A percentile compares a stretch with the other conserved stretches of the same genome.
Evolutionary conservation across 1,139 yeast species (phyloP).

Genomic region (Saccharomycopsis hybrid): DNA sequence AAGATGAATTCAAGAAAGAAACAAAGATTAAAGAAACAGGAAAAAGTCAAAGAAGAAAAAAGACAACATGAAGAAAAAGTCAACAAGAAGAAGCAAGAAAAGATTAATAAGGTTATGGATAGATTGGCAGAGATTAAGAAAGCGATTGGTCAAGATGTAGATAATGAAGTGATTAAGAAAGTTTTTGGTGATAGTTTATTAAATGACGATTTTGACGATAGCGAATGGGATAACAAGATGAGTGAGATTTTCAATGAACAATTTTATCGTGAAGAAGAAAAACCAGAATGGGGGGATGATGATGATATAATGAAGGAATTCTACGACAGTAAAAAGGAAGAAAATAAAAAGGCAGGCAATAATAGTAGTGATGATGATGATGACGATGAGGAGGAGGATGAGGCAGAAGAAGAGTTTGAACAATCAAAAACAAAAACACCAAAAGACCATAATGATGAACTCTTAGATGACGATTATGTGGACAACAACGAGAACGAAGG

Average conservation of each 20-base stretch:
- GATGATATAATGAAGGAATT: conserved; percentile 24
- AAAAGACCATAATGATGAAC: too few species aligned
- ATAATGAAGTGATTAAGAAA: conserved; percentile 47
- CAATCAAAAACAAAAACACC: too few species aligned
- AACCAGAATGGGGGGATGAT: conserved; percentile 51
- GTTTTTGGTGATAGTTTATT: conserved; percentile 70
- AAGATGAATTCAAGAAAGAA: conserved; percentile 71
- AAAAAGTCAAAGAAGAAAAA: conserved; percentile 45
- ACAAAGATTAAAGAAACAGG: conserved; percentile 68
- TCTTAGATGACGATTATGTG: too few species aligned
- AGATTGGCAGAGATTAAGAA: conserved; percentile 70
- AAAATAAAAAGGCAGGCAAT: too few species aligned
- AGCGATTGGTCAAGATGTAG: conserved; percentile 76
- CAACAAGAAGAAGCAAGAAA: conserved; percentile 66
- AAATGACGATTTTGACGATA: conserved; percentile 84
- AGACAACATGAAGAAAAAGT: conserved; percentile 54
- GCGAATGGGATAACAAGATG: conserved; percentile 89
- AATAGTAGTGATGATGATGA: conserved; percentile 24
- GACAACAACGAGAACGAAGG: conserved; percentile 1
- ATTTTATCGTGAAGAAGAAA: conserved; percentile 54
- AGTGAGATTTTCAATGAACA: conserved; percentile 80
- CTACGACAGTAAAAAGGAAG: conserved; percentile 23
- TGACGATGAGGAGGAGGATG: conserved; percentile 23
- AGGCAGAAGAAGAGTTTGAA: conserved; percentile 20
- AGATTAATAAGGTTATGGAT: conserved; percentile 72